phyloP scores from a whole-genome alignment of 2,329 filamentous ascomycete genomes.

The Plectosphaerella cucumerina region DNA sequence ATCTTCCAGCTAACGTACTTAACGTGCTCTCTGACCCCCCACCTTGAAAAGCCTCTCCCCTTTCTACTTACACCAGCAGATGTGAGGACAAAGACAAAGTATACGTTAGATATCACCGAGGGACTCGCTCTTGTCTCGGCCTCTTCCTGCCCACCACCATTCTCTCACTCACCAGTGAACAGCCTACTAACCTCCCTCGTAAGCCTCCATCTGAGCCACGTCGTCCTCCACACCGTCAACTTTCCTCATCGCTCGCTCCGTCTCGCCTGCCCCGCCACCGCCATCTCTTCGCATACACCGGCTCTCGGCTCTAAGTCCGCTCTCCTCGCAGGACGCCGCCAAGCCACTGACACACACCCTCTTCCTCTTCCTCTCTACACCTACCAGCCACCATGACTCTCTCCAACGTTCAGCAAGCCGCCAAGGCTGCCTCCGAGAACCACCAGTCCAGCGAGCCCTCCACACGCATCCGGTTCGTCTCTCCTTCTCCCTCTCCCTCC shows the following conservation, averaged over 20 bases:
- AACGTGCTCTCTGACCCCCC: neutral
- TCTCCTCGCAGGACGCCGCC: neutral
- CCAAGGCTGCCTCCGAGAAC: constrained; percentile 6
- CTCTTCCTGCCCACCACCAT: neutral
- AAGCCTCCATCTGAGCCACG: neutral
- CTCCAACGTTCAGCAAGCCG: constrained; percentile 7
- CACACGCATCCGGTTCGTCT: neutral
- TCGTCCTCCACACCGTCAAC: neutral
- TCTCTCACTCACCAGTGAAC: neutral
- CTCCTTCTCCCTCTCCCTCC: neutral
- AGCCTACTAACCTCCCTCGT: neutral
- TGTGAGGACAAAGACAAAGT: constrained; percentile 5
- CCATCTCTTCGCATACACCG: neutral
- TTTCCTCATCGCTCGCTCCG: neutral
- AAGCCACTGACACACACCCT: neutral
- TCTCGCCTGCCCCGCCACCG: neutral
- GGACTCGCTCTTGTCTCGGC: neutral
- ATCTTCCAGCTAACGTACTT: neutral
- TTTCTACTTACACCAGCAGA: neutral
- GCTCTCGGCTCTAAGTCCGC: neutral
- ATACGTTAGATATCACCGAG: constrained; percentile 10
- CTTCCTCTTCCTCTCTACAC: neutral
- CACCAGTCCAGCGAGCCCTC: neutral
- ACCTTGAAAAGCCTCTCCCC: neutral
- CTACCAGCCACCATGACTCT: constrained; percentile 7